Evolutionary conservation across 805 yeast species (phyloP), one percentile per base, ranked within the genome.

Genomic region (Metschnikowia shivogae): DNA sequence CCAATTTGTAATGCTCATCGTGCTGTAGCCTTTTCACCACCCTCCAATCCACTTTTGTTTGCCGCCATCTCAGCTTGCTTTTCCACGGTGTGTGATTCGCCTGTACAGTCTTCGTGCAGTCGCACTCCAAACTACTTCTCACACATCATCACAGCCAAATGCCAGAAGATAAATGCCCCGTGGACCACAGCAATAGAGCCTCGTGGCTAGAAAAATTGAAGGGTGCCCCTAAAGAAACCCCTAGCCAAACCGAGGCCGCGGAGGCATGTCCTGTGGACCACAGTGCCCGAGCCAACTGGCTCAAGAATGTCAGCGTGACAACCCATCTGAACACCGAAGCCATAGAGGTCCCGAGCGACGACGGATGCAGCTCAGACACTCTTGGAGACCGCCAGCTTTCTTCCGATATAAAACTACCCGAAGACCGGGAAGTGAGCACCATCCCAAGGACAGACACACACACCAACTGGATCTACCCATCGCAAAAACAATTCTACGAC

Each of bases 391-490:
- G 57, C 0, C 26, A 14, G 17, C 70, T 74, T 5, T 20, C 50
- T 4, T 39, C 63, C 13, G 53, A 54, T 1, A 51, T 69, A 34
- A 46, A 53, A 27, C 67, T 89, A 29, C 85, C 95, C 0, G 77
- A 76, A n/a, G 87, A 84, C 1, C 71, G 97, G 49, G 92, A 83
- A 55, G 66, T 85, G 4, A 82, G 90, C 8, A 77, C 95, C 3
- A 90, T 90, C 34, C 97, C 97, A 38, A 70, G 96, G 42, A 84
- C 95, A 1, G 59, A 78, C 1, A 53, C 64, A 13, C 72, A 72
- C 12, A 56, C 74, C 0, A 86, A 90, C 67, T 92, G 99, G 99
- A 76, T 92, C 1, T 92, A 92, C 61, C 99, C 99, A 7, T 87
- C 96, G 4, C 95, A 92, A 62, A 86, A 87, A 61, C 97, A 92